A percentile compares a stretch with the other conserved stretches of the same genome.
These are phyloP conservation scores for Monosporascus sp. DNA, from an alignment of 2,329 filamentous ascomycete genomes.

Conservation along the genomic window DNA sequence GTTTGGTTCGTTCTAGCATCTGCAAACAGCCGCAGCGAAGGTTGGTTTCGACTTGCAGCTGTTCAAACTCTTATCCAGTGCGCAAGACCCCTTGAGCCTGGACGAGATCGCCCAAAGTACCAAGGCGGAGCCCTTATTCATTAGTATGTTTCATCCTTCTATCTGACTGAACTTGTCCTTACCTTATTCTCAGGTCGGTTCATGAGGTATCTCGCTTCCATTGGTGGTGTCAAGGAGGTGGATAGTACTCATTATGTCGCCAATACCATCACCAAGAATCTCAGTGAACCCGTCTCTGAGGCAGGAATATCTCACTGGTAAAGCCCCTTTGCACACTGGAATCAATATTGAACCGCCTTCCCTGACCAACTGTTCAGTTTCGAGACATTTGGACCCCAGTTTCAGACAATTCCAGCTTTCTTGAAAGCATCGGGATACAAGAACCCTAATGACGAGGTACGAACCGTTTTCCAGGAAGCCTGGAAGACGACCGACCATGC, in stretches of 20 bases:
- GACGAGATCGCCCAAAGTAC: background rate
- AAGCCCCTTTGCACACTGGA: background rate
- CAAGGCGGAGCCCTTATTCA: background rate
- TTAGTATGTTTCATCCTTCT: background rate
- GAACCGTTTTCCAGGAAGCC: constrained; percentile 15
- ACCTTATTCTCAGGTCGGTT: background rate
- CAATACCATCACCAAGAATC: constrained; percentile 1
- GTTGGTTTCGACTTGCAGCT: constrained; percentile 1
- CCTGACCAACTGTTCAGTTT: constrained; percentile 2
- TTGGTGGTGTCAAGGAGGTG: background rate
- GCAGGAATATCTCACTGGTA: constrained; percentile 3
- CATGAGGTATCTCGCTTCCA: constrained; percentile 1
- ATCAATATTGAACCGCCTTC: background rate
- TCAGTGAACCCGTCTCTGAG: background rate
- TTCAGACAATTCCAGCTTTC: constrained; percentile 9
- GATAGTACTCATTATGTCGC: background rate
- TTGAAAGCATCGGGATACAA: constrained; percentile 11
- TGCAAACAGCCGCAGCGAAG: background rate
- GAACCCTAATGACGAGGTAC: constrained; percentile 8
- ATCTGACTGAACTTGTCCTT: background rate
- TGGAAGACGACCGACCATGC: constrained; percentile 5
- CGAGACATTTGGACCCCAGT: constrained; percentile 2
- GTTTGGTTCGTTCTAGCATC: background rate
- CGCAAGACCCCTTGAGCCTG: background rate
- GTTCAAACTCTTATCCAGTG: background rate